Evolutionary conservation across 2,329 filamentous ascomycete species (phyloP), one percentile per base, ranked within the genome.

Genomic region (Monosporascus sp.): DNA sequence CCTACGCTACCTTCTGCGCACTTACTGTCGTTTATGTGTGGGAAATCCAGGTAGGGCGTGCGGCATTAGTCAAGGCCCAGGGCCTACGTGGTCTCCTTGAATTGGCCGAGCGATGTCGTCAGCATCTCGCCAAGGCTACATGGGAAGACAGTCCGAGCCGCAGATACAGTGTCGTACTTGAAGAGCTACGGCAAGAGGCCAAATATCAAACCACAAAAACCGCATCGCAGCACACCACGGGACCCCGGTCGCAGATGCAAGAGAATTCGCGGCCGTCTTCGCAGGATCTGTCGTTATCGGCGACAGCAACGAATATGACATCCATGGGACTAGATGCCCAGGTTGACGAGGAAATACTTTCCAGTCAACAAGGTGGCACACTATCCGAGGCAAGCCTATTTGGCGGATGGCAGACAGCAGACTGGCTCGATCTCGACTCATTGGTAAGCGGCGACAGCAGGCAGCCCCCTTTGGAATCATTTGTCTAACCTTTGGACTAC

Each of bases 91-190:
- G 70, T 35, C 63, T 78, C 3, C 65, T 77, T 31, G 60, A 71
- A 9, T 61, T 74, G 5, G 75, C 78, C 1, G 73, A 76, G n/a
- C 65, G 66, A 37, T 79, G 78, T 50, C 77, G 79, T 41, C 65
- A 60, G 1, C 74, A 77, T 54, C 72, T 81, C 1, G 66, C 67
- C 3, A 61, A 66, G 49, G 69, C 69, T 9, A 72, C 64, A 40
- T 69, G 60, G 40, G 66, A 58, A 49, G 73, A 72, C 58, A 77
- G 68, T 40, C 77, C 69, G 26, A 79, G 69, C 35, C 69, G 75
- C 26, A 65, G 78, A 5, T 82, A 82, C 56, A 74, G 72, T 45
- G 68, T 81, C 7, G 78, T 82, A 1, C 69, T 83, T 0, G 76
- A 81, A 48, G 78, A 81, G 55, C 62, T 82, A 9, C 66, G 74